phyloP scores from a whole-genome alignment of 208 protist genomes.

The Acanthamoeba triangularis region DNA sequence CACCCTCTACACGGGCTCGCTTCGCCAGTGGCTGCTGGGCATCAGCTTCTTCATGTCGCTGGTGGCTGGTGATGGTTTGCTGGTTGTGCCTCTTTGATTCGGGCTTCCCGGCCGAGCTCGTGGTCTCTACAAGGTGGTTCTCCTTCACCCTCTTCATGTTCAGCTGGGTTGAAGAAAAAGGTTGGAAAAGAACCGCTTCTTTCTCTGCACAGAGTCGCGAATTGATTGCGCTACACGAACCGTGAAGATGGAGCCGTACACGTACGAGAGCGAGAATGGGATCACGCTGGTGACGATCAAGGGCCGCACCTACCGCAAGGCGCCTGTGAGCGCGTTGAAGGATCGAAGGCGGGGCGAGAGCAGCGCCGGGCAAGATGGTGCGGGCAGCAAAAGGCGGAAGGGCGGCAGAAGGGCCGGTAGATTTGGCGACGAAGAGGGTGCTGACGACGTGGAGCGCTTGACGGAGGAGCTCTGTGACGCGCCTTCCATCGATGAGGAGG shows the following conservation, averaged over 20 bases:
- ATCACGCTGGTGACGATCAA: constrained; percentile 3
- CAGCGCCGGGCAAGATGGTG: neutral
- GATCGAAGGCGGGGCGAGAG: neutral
- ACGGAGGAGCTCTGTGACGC: neutral
- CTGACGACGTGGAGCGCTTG: neutral
- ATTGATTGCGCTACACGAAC: no score
- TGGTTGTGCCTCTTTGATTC: no score
- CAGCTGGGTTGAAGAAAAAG: no score
- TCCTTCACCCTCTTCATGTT: no score
- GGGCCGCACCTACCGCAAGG: constrained; percentile 43
- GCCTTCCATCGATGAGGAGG: neutral
- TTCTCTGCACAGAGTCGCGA: no score
- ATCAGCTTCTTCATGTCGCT: no score
- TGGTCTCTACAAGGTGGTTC: no score
- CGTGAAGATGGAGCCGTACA: neutral
- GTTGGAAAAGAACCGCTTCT: no score
- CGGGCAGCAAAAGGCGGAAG: neutral
- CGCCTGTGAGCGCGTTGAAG: neutral
- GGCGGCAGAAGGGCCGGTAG: neutral
- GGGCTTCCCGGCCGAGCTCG: no score
- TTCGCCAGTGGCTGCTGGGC: no score
- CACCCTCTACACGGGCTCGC: neutral
- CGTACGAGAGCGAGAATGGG: constrained; percentile 3
- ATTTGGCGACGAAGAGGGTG: neutral
- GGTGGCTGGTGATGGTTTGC: no score